phyloP scores from a whole-genome alignment of 177 flowering plant species.

The Vitis hybrid region DNA sequence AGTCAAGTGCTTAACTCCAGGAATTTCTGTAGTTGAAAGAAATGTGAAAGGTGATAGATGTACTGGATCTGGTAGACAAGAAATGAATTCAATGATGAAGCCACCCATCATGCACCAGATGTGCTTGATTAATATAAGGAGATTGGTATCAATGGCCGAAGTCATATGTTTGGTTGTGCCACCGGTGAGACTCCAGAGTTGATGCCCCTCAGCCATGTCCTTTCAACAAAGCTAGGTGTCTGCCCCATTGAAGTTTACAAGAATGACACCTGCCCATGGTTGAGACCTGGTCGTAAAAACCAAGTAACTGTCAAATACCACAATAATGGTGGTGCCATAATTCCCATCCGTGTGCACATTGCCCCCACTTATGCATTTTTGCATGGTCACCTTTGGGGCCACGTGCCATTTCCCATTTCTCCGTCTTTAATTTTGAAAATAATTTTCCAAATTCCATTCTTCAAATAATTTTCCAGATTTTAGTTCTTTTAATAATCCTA shows the following conservation, averaged over 20 bases:
- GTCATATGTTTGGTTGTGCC: constrained; percentile 66
- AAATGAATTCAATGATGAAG: constrained; percentile 36
- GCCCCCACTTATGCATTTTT: constrained; percentile 35
- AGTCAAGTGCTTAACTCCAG: constrained; percentile 30
- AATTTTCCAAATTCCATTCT: too few relatives aligned
- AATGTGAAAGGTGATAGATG: constrained; percentile 43
- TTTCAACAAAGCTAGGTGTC: constrained; percentile 65
- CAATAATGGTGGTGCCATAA: constrained; percentile 60
- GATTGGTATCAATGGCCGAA: too few relatives aligned
- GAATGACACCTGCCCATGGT: constrained; percentile 57
- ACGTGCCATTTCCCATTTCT: too few relatives aligned
- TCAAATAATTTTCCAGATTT: too few relatives aligned
- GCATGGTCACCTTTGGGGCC: too few relatives aligned
- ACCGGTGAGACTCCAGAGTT: constrained; percentile 65
- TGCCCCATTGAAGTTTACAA: constrained; percentile 55
- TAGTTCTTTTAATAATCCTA: too few relatives aligned
- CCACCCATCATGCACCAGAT: constrained; percentile 22
- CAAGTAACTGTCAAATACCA: too few relatives aligned
- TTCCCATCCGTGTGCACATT: constrained; percentile 60
- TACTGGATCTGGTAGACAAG: constrained; percentile 38
- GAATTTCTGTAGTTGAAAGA: constrained; percentile 37
- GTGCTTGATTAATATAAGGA: too few relatives aligned
- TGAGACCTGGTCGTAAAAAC: constrained; percentile 42
- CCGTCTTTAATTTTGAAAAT: too few relatives aligned
- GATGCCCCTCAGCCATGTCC: constrained; percentile 65